phyloP scores from a whole-genome alignment of 2,329 filamentous ascomycete species.

The Pseudogymnoascus sp. region DNA sequence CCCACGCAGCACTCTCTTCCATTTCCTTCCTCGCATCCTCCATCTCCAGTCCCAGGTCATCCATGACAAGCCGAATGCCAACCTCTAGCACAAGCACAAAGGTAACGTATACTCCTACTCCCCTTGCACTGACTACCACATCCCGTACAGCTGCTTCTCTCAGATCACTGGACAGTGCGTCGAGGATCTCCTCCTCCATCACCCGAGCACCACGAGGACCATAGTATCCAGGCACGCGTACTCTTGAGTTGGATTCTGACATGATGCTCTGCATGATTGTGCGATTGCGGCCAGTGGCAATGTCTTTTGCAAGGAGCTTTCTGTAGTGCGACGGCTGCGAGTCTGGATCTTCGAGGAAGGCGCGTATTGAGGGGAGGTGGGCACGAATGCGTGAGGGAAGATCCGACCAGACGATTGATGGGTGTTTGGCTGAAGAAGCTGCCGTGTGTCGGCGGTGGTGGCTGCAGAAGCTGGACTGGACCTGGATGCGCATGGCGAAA shows the following conservation, averaged over 20 bases:
- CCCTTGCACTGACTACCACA: slow-evolving; percentile 56
- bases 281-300: slow-evolving; percentile 51
- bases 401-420: slow-evolving; percentile 59
- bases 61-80: slow-evolving; percentile 46
- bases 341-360: slow-evolving; percentile 46
- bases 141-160: slow-evolving; percentile 58
- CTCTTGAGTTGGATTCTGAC: slow-evolving; percentile 35
- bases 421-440: slow-evolving; percentile 43
- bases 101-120: slow-evolving; percentile 63
- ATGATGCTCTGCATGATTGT: slow-evolving; percentile 49
- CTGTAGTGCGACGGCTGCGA: slow-evolving; percentile 51
- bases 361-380: slow-evolving; percentile 49
- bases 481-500: neutral
- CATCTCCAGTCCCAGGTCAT: slow-evolving; percentile 45
- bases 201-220: slow-evolving; percentile 63
- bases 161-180: slow-evolving; percentile 51
- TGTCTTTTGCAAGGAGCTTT: slow-evolving; percentile 44
- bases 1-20: slow-evolving; percentile 20
- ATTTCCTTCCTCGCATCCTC: slow-evolving; percentile 31
- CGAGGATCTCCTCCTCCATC: slow-evolving; percentile 65
- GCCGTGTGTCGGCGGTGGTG: neutral
- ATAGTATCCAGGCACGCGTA: slow-evolving; percentile 64
- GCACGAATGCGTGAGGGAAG: slow-evolving; percentile 52
- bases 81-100: slow-evolving; percentile 70
- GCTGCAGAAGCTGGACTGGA: neutral